Percentiles rank a stretch among this genome's conserved stretches.
phyloP scores from a whole-genome alignment of 306 rosid genomes.

The Potentilla sterilis region DNA sequence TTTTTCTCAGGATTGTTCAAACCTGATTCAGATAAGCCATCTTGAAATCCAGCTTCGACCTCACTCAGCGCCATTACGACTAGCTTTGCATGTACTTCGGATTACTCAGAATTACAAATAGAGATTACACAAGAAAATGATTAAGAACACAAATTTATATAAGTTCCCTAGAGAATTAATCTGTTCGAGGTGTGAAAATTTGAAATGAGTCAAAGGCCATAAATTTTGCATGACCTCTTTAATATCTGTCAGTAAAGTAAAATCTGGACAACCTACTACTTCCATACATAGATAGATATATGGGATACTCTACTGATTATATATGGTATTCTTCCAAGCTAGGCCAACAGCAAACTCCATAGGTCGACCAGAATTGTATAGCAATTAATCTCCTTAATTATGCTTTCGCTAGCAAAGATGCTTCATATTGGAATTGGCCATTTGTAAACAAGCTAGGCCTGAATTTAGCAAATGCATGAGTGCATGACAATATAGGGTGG shows the following conservation, averaged over 20 bases:
- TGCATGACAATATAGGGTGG: background rate
- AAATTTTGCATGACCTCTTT: background rate
- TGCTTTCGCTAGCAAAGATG: background rate
- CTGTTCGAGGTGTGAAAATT: background rate
- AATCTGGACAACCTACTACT: background rate
- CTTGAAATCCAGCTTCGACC: constrained; percentile 1
- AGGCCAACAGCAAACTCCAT: background rate
- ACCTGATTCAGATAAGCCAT: background rate
- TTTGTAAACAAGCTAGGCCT: background rate
- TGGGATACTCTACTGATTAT: background rate
- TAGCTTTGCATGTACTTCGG: background rate
- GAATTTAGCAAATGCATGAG: background rate
- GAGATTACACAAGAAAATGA: background rate
- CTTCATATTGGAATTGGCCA: background rate
- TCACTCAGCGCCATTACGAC: background rate
- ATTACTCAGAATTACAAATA: background rate
- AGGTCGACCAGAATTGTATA: background rate
- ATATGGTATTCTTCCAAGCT: background rate
- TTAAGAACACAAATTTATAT: background rate
- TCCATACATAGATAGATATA: background rate
- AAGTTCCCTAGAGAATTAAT: too few species aligned
- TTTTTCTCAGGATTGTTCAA: too few species aligned
- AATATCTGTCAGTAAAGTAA: background rate
- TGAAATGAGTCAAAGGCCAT: background rate
- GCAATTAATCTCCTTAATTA: background rate